Percentiles rank a stretch among this genome's conserved stretches.
These are phyloP conservation scores for Tritrichomonas foetus DNA, from an alignment of 208 protist species.

Conservation along the genomic window DNA sequence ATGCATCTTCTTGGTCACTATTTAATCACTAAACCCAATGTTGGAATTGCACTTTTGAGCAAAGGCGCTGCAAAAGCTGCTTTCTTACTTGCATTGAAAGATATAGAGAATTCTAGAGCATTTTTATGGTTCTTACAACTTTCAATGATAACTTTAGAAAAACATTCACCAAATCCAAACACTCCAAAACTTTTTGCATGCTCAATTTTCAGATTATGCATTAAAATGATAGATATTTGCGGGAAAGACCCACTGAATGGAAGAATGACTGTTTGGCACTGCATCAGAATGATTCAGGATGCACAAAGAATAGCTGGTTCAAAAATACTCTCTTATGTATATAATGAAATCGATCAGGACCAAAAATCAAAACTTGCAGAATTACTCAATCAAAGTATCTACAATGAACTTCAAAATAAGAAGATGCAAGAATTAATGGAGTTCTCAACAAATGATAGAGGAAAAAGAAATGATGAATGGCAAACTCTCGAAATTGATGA, in stretches of 20 bases:
- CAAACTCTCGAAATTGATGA: conserved; percentile 2
- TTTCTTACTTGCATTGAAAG: background rate
- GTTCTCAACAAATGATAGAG: background rate
- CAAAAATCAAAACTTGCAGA: background rate
- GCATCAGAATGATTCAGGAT: too few species aligned
- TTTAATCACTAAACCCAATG: background rate
- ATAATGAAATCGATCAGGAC: background rate
- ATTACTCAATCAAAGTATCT: background rate
- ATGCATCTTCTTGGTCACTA: background rate
- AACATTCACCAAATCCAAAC: too few species aligned
- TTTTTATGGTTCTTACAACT: background rate
- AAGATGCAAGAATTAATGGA: background rate
- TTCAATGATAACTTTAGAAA: background rate
- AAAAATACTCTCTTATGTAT: background rate
- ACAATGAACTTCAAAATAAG: background rate
- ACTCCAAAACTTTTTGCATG: background rate
- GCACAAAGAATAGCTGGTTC: too few species aligned
- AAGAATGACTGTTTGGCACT: too few species aligned
- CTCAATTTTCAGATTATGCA: background rate
- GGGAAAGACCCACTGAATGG: too few species aligned
- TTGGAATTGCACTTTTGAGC: background rate
- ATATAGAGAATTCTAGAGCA: background rate
- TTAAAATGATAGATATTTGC: background rate
- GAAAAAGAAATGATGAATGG: background rate
- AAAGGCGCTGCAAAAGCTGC: background rate